Evolutionary conservation across 139 green algal genomes (phyloP), one percentile per base, ranked within the genome.

Genomic region (Volvox africanus): DNA sequence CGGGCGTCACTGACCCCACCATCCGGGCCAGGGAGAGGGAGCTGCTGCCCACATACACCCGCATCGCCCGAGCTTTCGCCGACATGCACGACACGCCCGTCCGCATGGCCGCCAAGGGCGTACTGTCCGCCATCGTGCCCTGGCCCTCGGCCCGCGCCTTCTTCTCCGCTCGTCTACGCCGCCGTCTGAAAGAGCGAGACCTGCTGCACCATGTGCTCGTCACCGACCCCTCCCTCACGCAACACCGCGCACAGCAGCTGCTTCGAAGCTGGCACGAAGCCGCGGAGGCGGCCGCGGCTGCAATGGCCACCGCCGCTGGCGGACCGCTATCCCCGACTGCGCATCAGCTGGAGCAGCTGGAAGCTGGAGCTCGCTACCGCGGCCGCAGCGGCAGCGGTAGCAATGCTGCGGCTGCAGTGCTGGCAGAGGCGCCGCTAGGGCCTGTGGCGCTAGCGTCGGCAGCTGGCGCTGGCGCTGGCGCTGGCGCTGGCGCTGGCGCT

Each of bases 11-110:
- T 6, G 95, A 95, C 14, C 88, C 79, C 0, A 89, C 93, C 35
- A 94, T 98, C 76, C 91, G 92, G 69, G 94, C 92, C 17, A 94
- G 97, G 16, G 96, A 98, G 95, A 76, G 92, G 33, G 78, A 90
- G 75, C 95, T 99, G 95, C 93, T 98, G 93, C 97, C 97, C 26
- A 93, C 97, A 24, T 99, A 99, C 92, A 84, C 37, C 76, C 89
- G 90, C 91, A 93, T 99, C 69, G 97, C 97, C 22, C 88, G 97
- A 85, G 89, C 94, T 69, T 99, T 99, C 95, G 98, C 98, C 3
- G 97, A 99, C 93, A 98, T 99, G 96, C 98, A 99, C 92, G 98
- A 99, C 96, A 99, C 96, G 24, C 97, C 98, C 2, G 92, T 95
- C 50, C 96, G 98, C 92, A 99, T 99, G 98, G 87, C 96, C 61